Conservation (phyloP, 2,329 filamentous ascomycete species). For the Botrytis cinerea region DNA sequence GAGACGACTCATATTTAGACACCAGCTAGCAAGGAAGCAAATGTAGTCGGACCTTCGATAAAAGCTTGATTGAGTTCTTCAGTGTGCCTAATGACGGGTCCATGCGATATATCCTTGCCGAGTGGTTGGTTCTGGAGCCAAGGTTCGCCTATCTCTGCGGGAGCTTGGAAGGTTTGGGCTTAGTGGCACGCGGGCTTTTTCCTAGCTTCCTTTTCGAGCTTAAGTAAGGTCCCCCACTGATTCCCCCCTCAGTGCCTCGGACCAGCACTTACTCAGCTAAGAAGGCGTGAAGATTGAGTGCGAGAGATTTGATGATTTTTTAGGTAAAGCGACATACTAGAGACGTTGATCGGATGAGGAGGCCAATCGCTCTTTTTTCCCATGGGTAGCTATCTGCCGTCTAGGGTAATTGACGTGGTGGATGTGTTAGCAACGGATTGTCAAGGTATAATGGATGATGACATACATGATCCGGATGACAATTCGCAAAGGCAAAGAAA, state of each 20-base stretch:
- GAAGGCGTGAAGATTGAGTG: not conserved
- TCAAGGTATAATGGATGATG: not conserved
- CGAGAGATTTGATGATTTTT: not conserved
- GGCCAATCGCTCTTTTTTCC: not conserved
- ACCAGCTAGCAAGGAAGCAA: not conserved
- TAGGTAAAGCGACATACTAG: not conserved
- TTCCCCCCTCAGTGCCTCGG: not conserved
- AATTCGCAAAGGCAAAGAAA: not conserved
- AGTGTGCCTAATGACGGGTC: not conserved
- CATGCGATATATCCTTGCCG: not conserved
- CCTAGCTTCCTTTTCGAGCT: conserved; percentile 23
- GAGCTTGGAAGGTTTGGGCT: too few species aligned
- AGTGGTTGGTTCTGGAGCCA: not conserved
- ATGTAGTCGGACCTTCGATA: not conserved
- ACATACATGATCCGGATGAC: not conserved
- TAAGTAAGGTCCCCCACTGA: not conserved
- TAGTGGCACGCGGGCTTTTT: not conserved
- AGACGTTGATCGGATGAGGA: not conserved
- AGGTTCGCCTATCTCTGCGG: conserved; percentile 15
- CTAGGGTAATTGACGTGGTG: not conserved
- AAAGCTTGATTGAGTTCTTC: not conserved
- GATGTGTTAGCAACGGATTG: not conserved
- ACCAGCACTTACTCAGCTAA: not conserved
- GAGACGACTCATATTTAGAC: not conserved
- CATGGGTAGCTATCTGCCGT: not conserved